A percentile compares a stretch with the other conserved stretches of the same genome.
Conservation (phyloP, 2,329 filamentous ascomycete genomes). For the Colletotrichum nymphaeae region DNA sequence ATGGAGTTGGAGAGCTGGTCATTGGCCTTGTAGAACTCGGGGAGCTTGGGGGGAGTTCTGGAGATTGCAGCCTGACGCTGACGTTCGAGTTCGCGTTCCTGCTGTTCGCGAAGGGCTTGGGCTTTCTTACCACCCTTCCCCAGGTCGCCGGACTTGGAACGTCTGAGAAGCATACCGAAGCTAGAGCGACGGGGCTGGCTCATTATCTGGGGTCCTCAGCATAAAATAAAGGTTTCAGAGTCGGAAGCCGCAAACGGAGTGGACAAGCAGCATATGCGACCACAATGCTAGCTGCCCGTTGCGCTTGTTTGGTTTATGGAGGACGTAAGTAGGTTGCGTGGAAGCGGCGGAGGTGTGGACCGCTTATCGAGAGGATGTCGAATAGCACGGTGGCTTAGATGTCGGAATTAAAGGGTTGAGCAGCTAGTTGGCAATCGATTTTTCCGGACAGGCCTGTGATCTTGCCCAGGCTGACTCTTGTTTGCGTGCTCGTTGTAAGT, state of each 20-base stretch:
- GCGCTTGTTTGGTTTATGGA: constrained; percentile 21
- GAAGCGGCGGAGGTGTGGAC: constrained; percentile 8
- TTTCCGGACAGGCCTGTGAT: not conserved
- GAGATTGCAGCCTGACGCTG: constrained; percentile 60
- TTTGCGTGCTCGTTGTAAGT: not conserved
- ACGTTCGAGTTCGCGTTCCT: constrained; percentile 56
- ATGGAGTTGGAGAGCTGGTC: constrained; percentile 59
- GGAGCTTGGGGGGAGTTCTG: constrained; percentile 62
- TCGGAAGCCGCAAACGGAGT: constrained; percentile 29
- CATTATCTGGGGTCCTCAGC: constrained; percentile 41
- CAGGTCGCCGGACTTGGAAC: constrained; percentile 75
- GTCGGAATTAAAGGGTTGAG: not conserved
- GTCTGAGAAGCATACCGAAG: constrained; percentile 72
- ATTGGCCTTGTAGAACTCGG: constrained; percentile 61
- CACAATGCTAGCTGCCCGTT: constrained; percentile 16
- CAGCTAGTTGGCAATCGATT: not conserved
- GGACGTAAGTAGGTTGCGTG: not conserved
- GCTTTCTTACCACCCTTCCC: constrained; percentile 70
- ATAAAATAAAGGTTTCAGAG: constrained; percentile 34
- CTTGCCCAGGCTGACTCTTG: not conserved
- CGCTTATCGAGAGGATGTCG: constrained; percentile 3
- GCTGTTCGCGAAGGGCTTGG: constrained; percentile 61
- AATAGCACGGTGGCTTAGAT: not conserved
- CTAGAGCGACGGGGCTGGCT: constrained; percentile 55
- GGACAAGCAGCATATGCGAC: constrained; percentile 6